Base-by-base conservation (phyloP, 2,329 filamentous ascomycete species). In the Aureobasidium uvarum region DNA sequence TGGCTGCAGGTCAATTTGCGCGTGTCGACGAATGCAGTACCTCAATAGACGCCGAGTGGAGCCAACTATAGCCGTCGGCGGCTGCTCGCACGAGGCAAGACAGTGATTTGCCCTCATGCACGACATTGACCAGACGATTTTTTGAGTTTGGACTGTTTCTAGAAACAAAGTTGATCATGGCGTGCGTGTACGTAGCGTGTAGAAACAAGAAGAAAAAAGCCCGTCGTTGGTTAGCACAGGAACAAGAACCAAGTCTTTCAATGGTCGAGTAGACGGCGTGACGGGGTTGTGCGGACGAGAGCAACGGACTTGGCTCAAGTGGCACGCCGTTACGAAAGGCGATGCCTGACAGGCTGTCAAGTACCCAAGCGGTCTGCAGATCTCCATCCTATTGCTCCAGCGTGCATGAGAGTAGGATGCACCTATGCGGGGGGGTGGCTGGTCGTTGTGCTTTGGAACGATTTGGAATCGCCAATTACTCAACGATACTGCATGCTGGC, bases 271-370 rank as follows among this genome's bases (percentile, higher is more conserved):
- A 23, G 58, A 48, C 58, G 58, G 48, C 58, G 41, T 23, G 58
- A 41, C 58, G 58, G 58, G 58, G 28, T 25, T 62, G 45, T 39
- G 20, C 58, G 58, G 58, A 50, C 25, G 4, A 45, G 43, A 36
- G 16, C 10, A 18, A 51, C 45, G 45, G 46, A 50, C 20, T 23
- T 10, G 14, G 25, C n/a, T 10, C 58, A 51, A 62, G 58, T 51
- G 45, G 33, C 45, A 62, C 45, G 58, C 58, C 36, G 51, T 36
- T 51, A 60, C 33, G 43, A 50, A 41, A 46, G 43, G 31, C 31
- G n/a, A 51, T 62, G 58, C 58, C 41, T 62, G 58, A 62, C 58
- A 62, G 58, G 33, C 58, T 62, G 58, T 62, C 58, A 62, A 25
- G 58, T 62, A 62, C 18, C 18, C 33, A 41, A 51, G 58, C 58